Evolutionary conservation across 345 rosid species (phyloP), one percentile per base, ranked within the genome.

Genomic region (Melaleuca quinquenervia): DNA sequence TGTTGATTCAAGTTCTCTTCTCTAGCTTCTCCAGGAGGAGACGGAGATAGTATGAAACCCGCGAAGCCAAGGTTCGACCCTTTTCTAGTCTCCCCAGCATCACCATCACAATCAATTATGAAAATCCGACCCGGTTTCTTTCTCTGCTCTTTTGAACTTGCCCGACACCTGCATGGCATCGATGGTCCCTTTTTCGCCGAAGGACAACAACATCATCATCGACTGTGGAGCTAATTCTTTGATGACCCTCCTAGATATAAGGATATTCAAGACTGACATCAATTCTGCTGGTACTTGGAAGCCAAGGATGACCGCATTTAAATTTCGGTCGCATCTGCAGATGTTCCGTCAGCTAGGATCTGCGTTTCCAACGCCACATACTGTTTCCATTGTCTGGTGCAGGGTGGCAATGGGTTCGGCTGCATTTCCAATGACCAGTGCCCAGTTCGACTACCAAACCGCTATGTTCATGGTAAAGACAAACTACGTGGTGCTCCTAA

Each of bases 401-500:
- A 3, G 86, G 86, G 41, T 78, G 88, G 84, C 84, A 87, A 32
- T 49, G 88, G 86, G 45, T 56, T 60, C 82, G 83, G 29, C 84
- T 54, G 22, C 83, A 87, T 29, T 83, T 86, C 74, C 58, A 36
- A 53, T 74, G 56, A 84, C 76, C 54, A 84, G 22, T 52, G 27
- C 52, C 51, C 10, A 48, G 50, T 76, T 20, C 22, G 82, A 87
- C 41, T 84, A 54, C 84, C 76, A 87, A 60, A 49, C 82, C 20
- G 20, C 84, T 3, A 10, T 84, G 62, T 56, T 87, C 45, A 18
- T 44, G 1, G 82, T 84, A 18, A 21, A 45, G 53, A 84, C 82
- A 20, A 80, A 78, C n/a, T 49, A 84, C 16, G 60, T 41, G 29
- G 78, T 87, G 83, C 88, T 86, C 22, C 85, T 54, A 27, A 50